Conservation (phyloP, 495 filamentous ascomycete genomes). For the Podospora sp. region DNA sequence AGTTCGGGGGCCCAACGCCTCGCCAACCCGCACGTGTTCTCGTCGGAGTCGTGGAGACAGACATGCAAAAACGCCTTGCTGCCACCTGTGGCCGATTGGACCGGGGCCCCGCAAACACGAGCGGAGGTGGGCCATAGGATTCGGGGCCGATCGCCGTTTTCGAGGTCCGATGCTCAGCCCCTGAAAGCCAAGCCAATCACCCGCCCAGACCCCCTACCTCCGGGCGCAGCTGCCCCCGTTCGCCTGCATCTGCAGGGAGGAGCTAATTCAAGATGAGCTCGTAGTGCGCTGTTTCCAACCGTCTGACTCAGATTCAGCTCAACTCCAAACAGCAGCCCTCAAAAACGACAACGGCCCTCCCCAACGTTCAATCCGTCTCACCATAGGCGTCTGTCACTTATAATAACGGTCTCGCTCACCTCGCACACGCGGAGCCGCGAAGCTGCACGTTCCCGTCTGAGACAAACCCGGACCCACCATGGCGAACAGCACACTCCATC, state of each 20-base stretch:
- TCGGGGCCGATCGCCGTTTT: neutral
- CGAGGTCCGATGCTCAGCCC: neutral
- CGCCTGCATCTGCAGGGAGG: neutral
- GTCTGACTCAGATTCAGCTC: neutral
- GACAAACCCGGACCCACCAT: slow-evolving; percentile 1
- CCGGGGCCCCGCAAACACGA: neutral
- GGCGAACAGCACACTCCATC: neutral
- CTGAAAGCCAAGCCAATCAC: neutral
- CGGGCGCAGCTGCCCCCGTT: neutral
- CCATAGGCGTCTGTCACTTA: neutral
- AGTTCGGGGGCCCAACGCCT: neutral
- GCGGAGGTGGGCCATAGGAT: neutral
- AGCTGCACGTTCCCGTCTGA: neutral
- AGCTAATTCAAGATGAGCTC: neutral
- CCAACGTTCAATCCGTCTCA: neutral
- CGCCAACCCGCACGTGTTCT: neutral
- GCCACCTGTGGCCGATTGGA: neutral
- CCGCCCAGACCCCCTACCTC: neutral
- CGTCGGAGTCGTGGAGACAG: neutral
- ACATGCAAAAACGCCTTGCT: neutral
- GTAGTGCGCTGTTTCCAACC: neutral
- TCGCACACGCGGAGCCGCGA: neutral
- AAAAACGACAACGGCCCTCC: neutral
- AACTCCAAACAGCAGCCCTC: neutral
- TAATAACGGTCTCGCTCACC: neutral